Conservation (phyloP, 192 early-diverging fungal species). For the Linnemannia schmuckeri region DNA sequence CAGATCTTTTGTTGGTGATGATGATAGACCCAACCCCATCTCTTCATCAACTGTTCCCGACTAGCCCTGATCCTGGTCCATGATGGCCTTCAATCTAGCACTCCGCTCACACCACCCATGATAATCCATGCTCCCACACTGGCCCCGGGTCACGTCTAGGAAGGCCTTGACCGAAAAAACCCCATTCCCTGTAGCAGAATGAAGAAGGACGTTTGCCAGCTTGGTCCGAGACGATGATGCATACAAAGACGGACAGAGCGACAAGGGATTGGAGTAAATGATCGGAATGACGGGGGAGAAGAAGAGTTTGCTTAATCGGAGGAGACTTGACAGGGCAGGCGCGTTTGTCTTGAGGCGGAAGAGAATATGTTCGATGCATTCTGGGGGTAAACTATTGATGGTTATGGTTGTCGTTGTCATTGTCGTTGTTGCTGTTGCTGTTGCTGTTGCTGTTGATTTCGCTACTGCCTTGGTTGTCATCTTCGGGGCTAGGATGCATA, state of each 20-base stretch:
- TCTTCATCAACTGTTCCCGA: background rate
- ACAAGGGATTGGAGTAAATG: slow-evolving; percentile 23
- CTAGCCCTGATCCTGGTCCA: background rate
- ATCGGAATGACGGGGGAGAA: slow-evolving; percentile 18
- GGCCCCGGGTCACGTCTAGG: background rate
- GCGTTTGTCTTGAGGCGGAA: background rate
- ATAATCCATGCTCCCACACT: background rate
- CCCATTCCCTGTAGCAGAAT: background rate
- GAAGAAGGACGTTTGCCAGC: slow-evolving; percentile 8
- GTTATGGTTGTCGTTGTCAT: background rate
- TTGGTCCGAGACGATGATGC: background rate
- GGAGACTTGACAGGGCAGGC: background rate
- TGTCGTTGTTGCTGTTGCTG: background rate
- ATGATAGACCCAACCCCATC: background rate
- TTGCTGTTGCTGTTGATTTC: background rate
- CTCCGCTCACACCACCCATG: background rate
- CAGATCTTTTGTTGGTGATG: background rate
- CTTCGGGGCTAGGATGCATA: too few species aligned
- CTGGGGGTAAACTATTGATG: slow-evolving; percentile 17
- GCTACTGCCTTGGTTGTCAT: background rate
- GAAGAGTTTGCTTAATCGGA: slow-evolving; percentile 8
- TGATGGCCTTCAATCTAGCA: background rate
- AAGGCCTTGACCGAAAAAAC: background rate
- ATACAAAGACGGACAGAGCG: background rate
- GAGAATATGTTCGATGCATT: slow-evolving; percentile 25